Evolutionary conservation across 177 flowering plant species (phyloP).

Genomic region (Vitis hybrid): DNA sequence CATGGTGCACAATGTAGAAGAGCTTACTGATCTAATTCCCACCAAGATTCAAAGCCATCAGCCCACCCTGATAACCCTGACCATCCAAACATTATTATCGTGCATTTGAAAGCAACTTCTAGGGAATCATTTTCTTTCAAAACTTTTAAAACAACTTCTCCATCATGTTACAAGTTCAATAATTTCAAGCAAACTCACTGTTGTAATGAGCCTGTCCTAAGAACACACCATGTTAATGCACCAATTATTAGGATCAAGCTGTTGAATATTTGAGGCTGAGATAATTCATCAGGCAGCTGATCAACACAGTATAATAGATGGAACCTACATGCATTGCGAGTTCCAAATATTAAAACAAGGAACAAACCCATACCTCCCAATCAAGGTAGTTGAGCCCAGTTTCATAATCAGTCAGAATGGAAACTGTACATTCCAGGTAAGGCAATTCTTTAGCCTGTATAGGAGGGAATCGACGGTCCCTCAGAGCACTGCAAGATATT

Average conservation of each 20-base stretch:
- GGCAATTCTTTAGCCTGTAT: constrained; percentile 95
- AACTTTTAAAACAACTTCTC: background rate
- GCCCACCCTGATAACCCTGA: background rate
- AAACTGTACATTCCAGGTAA: constrained; percentile 87
- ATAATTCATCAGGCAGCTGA: too few species aligned
- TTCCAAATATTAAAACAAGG: background rate
- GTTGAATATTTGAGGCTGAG: background rate
- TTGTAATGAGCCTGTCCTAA: background rate
- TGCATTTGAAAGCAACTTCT: background rate
- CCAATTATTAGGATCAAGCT: background rate
- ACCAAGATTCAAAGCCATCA: background rate
- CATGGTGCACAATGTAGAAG: background rate
- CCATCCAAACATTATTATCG: background rate
- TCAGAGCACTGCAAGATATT: constrained; percentile 71
- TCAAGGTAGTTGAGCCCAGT: constrained; percentile 76
- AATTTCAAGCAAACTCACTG: background rate
- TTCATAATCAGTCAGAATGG: constrained; percentile 85
- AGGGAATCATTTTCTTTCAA: background rate
- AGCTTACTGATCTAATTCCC: background rate
- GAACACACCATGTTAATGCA: background rate
- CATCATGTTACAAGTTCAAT: background rate
- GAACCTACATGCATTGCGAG: background rate
- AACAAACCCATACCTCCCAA: constrained; percentile 78
- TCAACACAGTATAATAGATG: too few species aligned
- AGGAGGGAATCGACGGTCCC: constrained; percentile 93